A percentile compares a stretch with the other conserved stretches of the same genome.
These are phyloP conservation scores for Puccinia polysora DNA, from an alignment of 1,284 basidiomycete species.

Conservation along the genomic window DNA sequence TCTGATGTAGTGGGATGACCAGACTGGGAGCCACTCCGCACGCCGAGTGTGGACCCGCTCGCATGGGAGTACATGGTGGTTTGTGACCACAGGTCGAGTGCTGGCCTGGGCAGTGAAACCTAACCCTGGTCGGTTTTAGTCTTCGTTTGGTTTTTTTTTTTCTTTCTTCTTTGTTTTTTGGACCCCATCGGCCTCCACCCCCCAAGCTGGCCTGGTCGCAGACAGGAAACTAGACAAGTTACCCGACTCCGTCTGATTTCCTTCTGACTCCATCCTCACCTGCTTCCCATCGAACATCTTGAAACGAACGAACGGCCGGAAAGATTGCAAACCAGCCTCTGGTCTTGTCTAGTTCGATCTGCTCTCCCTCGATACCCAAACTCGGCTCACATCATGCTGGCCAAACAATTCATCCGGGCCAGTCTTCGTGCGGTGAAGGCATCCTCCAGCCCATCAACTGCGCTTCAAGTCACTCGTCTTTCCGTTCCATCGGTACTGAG, in stretches of 20 bases:
- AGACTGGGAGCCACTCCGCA: too few relatives aligned
- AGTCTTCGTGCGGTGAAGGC: constrained; percentile 7
- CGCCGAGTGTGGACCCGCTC: too few relatives aligned
- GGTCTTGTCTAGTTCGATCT: not conserved
- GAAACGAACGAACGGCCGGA: too few relatives aligned
- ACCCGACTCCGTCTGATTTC: not conserved
- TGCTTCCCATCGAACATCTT: too few relatives aligned
- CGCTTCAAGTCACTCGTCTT: not conserved
- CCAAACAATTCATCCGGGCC: constrained; percentile 12
- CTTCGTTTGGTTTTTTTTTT: too few relatives aligned
- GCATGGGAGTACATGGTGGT: too few relatives aligned
- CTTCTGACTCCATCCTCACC: not conserved
- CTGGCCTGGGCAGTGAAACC: not conserved
- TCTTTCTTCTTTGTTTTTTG: too few relatives aligned
- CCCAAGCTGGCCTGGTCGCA: not conserved
- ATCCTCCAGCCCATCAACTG: not conserved
- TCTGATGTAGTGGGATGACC: too few relatives aligned
- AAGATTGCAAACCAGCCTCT: constrained; percentile 1
- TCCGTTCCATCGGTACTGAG: not conserved
- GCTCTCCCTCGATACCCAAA: not conserved
- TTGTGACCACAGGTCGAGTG: constrained; percentile 2
- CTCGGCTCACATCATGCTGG: not conserved
- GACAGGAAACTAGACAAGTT: not conserved
- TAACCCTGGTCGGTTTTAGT: not conserved
- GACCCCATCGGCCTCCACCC: not conserved